Base-by-base conservation (phyloP, 192 early-diverging fungal genomes). In the Backusella tuberculispora region DNA sequence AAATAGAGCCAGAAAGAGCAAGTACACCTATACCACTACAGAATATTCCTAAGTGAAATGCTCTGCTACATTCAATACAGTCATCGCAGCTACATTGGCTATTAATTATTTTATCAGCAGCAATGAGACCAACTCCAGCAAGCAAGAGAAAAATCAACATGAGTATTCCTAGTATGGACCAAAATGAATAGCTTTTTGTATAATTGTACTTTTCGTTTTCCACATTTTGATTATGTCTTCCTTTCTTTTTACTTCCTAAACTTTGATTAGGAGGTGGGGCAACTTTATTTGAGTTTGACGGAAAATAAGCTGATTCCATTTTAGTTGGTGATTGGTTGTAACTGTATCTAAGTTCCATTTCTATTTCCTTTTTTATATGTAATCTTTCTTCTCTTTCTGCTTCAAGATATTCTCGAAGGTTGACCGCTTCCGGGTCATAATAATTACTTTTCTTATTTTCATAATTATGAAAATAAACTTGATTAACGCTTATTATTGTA, bases 321-420 rank as follows among this genome's bases (percentile, higher is more conserved):
- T 21, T 24, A 12, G 53, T 24, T 26, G 53, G 48, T 19, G 48
- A 9, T 12, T 60, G 53, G 21, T 34, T 34, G 29, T 34, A 34
- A 34, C 53, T 60, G 53, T 60, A 60, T 60, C 21, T 60, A 7
- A 60, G 53, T 9, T 60, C 53, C 53, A 60, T 60, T 60, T 60
- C 53, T 10, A 60, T 5, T 60, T 60, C 53, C 26, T 60, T 60
- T 60, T 12, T 24, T 60, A 60, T 60, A 26, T 19, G 21, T 60
- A 26, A 26, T 26, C 24, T 60, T 26, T 60, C 53, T 60, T 60
- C 9, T 60, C 53, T 60, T 26, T 60, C 53, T 3, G 21, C 53
- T 13, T 60, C 53, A 60, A 60, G 53, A 24, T 60, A 60, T 26
- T 60, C 53, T 60, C 53, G 53, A 60, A 60, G 53, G 10, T 4